These are phyloP conservation scores for Chytriomyces confervae DNA, from an alignment of 192 early-diverging fungal species.

Conservation along the genomic window DNA sequence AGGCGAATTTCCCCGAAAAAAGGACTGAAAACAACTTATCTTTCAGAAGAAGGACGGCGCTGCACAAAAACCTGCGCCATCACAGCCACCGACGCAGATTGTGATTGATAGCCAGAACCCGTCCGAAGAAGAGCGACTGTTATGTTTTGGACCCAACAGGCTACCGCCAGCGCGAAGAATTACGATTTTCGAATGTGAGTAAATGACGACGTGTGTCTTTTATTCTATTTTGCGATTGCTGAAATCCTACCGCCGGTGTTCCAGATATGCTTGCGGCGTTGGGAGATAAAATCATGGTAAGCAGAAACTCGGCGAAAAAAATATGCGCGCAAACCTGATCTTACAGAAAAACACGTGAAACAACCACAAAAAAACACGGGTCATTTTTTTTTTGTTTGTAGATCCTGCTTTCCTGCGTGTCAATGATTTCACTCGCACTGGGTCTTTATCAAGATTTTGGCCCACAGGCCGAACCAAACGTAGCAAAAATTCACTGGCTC, in stretches of 20 bases:
- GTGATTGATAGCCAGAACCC: not conserved
- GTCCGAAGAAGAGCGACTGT: slow-evolving; percentile 11
- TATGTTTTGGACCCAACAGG: slow-evolving; percentile 46
- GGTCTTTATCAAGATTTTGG: slow-evolving; percentile 82
- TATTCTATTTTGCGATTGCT: not conserved
- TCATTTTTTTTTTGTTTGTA: slow-evolving; percentile 40
- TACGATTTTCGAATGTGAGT: slow-evolving; percentile 49
- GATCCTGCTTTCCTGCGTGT: slow-evolving; percentile 86
- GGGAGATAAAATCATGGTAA: slow-evolving; percentile 57
- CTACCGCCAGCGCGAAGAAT: slow-evolving; percentile 48
- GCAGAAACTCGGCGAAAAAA: not conserved
- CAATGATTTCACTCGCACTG: slow-evolving; percentile 80
- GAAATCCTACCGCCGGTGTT: not conserved
- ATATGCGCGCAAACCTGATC: too few relatives aligned
- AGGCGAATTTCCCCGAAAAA: too few relatives aligned
- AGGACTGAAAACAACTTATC: not conserved
- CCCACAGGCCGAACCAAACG: slow-evolving; percentile 57
- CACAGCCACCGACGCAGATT: slow-evolving; percentile 15
- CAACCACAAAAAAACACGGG: not conserved
- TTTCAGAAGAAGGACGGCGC: not conserved
- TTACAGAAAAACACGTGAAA: not conserved
- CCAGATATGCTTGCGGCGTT: slow-evolving; percentile 44
- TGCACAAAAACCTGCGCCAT: not conserved
- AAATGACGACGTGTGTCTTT: not conserved
- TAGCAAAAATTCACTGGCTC: slow-evolving; percentile 33